Base-by-base conservation (phyloP, 2,329 filamentous ascomycete species). In the Aspergillus brunneoviolaceus region DNA sequence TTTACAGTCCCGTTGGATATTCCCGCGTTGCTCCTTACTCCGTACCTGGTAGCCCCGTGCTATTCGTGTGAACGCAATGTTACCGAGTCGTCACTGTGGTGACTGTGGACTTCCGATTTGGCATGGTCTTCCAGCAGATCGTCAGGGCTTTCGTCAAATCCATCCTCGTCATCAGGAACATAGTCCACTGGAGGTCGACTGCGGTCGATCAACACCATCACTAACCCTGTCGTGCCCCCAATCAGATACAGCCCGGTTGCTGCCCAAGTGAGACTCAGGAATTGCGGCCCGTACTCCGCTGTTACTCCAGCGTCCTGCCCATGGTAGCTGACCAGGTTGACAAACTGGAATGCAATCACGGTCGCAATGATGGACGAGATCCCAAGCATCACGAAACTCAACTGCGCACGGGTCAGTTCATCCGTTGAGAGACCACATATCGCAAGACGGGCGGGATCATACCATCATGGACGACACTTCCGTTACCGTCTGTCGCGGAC, bases 331-430 rank as follows among this genome's bases (percentile, higher is more conserved):
- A 88, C 79, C 0, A 82, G 67, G 19, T 81, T 66, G 2, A 79
- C 73, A 3, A 80, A 84, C 71, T 86, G 84, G 57, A 82, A 78
- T 11, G 81, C 80, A 4, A 87, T 73, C 19, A 89, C 88, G 0
- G 85, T 89, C 27, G 87, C 85, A 25, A 93, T 88, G 66, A 91
- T 91, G 21, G 89, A 93, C 51, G 89, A 87, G 55, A 88, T 87
- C 3, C 89, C 89, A 67, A 89, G 82, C 12, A 86, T 76, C 6
- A 85, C 47, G 62, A 86, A 84, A 0, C 82, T 80, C n/a, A 85
- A 67, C 76, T 79, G 60, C 56, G 39, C 35, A 31, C 33, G n/a
- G 27, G 53, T 55, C 29, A 55, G 23, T 29, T 45, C 42, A 21
- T 29, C n/a, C n/a, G 33, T 31, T 16, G n/a, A 29, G 33, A 33